Evolutionary conservation across 2,329 filamentous ascomycete species (phyloP).

Genomic region (Ceratocystis cacaofunesta): DNA sequence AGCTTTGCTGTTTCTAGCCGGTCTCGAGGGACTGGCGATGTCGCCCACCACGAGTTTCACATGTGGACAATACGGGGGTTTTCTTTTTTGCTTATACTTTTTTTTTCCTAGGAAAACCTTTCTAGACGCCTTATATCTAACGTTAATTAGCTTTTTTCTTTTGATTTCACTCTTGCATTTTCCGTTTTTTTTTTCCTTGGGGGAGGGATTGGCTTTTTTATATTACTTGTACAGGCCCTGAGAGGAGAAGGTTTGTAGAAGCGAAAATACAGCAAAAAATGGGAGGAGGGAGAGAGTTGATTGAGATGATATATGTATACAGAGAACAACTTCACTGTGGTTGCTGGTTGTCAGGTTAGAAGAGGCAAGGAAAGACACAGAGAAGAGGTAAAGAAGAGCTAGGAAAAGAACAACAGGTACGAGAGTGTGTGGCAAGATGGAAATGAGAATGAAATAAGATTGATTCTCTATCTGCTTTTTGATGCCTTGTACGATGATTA

Average conservation of each 20-base stretch:
- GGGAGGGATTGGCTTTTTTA: not conserved
- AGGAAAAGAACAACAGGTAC: not conserved
- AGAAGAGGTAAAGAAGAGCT: not conserved
- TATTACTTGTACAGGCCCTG: not conserved
- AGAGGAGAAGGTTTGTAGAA: not conserved
- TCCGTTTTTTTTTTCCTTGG: not conserved
- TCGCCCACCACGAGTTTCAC: no score
- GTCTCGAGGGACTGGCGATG: no score
- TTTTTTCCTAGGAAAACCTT: no score
- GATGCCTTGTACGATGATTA: no score
- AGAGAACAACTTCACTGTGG: no score
- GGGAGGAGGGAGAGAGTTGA: not conserved
- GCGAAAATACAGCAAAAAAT: not conserved
- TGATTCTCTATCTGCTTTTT: no score
- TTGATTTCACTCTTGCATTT: not conserved
- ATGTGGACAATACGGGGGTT: no score
- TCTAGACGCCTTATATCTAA: not conserved
- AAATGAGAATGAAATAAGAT: not conserved
- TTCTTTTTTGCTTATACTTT: no score
- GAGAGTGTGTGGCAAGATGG: not conserved
- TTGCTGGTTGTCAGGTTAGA: no score
- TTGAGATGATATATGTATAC: slow-evolving; percentile 6
- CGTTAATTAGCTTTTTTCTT: not conserved
- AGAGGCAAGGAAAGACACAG: not conserved
- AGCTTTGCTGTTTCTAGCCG: no score